These are phyloP conservation scores for Penicillium sclerotiorum DNA, from an alignment of 2,329 filamentous ascomycete genomes.

Conservation along the genomic window DNA sequence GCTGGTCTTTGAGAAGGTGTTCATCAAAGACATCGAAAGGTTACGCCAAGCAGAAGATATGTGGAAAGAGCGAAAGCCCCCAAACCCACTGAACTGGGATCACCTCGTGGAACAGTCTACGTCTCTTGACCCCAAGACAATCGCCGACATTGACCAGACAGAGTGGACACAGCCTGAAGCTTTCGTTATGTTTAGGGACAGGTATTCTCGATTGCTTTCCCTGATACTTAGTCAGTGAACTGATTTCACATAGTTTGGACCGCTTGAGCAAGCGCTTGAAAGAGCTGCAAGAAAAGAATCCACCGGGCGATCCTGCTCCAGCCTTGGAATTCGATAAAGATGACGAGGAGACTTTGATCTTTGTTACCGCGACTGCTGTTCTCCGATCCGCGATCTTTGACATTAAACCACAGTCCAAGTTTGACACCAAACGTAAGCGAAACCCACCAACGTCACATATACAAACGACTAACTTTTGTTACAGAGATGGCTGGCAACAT, in stretches of 20 bases:
- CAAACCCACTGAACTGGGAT: constrained; percentile 72
- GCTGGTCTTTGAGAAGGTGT: constrained; percentile 91
- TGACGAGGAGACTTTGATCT: constrained; percentile 90
- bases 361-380: constrained; percentile 88
- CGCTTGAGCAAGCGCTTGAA: constrained; percentile 75
- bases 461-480: constrained; percentile 10
- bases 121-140: constrained; percentile 51
- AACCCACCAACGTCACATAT: not conserved
- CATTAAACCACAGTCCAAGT: constrained; percentile 85
- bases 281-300: constrained; percentile 60
- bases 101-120: constrained; percentile 58
- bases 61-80: constrained; percentile 84
- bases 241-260: constrained; percentile 57
- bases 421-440: constrained; percentile 78
- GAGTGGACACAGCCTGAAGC: constrained; percentile 84
- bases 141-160: constrained; percentile 69
- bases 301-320: constrained; percentile 44
- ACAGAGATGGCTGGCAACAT: constrained; percentile 97
- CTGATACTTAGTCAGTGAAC: not conserved
- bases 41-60: constrained; percentile 88
- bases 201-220: constrained; percentile 33
- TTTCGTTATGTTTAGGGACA: constrained; percentile 82
- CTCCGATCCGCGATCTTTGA: constrained; percentile 86
- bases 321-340: constrained; percentile 94
- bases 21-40: constrained; percentile 78